Base-by-base conservation (phyloP, 2,329 filamentous ascomycete species). In the Dryadomyces quercivorus region DNA sequence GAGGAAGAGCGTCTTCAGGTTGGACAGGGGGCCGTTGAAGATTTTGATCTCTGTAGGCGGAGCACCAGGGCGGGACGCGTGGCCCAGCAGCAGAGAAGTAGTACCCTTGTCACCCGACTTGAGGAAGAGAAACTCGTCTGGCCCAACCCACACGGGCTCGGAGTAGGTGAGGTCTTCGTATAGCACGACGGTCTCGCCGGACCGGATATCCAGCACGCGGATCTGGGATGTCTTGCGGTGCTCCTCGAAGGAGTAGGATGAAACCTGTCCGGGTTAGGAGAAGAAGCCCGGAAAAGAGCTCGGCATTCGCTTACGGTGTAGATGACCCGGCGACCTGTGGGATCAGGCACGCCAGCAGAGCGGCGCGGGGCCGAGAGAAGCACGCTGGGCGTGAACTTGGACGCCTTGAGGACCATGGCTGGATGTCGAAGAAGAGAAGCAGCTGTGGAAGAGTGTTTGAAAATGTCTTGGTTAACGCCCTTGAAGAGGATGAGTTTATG, bases 241-340 rank as follows among this genome's bases (percentile, higher is more conserved):
- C 0, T 80, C 76, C 43, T 85, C 75, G 67, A 95, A 95, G 5
- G 82, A 91, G 67, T 95, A 95, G 1, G 84, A 81, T 0, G 85
- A 87, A 16, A 82, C 73, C 67, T 83, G 65, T 53, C 3, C 16
- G 10, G 44, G 47, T 48, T 45, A 26, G 20, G 38, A 4, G 15
- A 42, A 42, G 13, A 20, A 20, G 49, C 7, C 34, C 8, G 12
- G 36, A 5, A 18, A 6, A 2, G 20, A n/a, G 5, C 8, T 15
- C 7, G 12, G 2, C 7, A 40, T 5, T 7, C 16, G 61, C 69
- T 60, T 61, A 82, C 78, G 45, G 81, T 81, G 64, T 84, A 89
- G 31, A 90, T 68, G 49, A 84, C 74, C 56, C 78, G 73, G 53
- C 78, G 80, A 46, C 84, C 85, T 52, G 78, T 73, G 42, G 74